Evolutionary conservation across 805 yeast genomes (phyloP).

Genomic region (Clavispora fructus): DNA sequence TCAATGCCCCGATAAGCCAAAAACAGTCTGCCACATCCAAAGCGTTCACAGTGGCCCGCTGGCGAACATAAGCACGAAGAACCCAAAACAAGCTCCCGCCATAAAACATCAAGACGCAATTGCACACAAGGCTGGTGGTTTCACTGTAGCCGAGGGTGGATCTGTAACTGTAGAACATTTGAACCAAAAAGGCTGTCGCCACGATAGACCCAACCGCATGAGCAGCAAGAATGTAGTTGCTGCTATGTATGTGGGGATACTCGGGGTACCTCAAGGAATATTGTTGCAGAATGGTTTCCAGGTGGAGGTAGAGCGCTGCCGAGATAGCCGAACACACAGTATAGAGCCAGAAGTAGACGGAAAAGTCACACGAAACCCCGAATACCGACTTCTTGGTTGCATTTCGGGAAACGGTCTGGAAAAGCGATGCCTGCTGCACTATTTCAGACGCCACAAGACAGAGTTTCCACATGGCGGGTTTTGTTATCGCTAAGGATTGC

Average conservation of each 20-base stretch:
- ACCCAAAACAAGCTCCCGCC: background rate
- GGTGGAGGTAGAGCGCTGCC: conserved; percentile 4
- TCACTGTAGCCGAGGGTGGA: background rate
- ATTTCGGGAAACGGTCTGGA: conserved; percentile 4
- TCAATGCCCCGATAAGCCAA: conserved; percentile 7
- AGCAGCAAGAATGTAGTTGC: background rate
- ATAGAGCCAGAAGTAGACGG: conserved; percentile 9
- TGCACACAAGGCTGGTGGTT: conserved; percentile 8
- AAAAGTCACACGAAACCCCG: conserved; percentile 11
- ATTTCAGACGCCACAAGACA: conserved; percentile 6
- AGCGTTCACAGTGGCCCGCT: conserved; percentile 8
- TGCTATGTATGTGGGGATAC: conserved; percentile 1
- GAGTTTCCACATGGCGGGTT: background rate
- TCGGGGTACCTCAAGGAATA: conserved; percentile 10
- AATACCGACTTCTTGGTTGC: conserved; percentile 1
- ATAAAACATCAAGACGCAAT: conserved; percentile 2
- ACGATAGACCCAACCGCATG: background rate
- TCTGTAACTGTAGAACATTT: conserved; percentile 1
- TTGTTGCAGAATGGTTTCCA: conserved; percentile 4
- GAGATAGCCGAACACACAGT: conserved; percentile 6
- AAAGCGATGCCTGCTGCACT: conserved; percentile 3
- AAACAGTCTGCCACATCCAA: conserved; percentile 13
- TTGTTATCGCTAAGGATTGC: background rate
- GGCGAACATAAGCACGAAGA: conserved; percentile 1
- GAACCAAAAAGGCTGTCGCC: conserved; percentile 1